phyloP scores from a whole-genome alignment of 805 yeast genomes.

The Saturnispora sekii region DNA sequence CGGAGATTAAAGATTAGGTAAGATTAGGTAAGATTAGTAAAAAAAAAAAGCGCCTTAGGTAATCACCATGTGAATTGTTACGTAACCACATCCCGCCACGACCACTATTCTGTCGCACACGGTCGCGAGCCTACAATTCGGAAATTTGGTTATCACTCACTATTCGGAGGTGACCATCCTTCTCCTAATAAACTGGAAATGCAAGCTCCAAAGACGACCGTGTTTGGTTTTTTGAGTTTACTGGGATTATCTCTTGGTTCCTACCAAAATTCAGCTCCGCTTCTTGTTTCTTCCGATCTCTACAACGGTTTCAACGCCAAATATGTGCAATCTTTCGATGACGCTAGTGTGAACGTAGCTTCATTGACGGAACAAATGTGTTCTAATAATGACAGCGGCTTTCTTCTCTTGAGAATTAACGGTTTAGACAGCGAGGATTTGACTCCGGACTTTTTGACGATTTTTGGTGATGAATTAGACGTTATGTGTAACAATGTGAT shows the following conservation, averaged over 20 bases:
- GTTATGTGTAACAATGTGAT: constrained; percentile 19
- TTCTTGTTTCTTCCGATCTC: constrained; percentile 17
- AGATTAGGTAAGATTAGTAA: too few relatives aligned
- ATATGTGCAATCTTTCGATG: constrained; percentile 14
- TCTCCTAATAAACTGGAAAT: constrained; percentile 21
- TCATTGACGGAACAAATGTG: constrained; percentile 16
- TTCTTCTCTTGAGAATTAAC: constrained; percentile 15
- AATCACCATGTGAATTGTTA: too few relatives aligned
- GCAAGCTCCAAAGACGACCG: constrained; percentile 30
- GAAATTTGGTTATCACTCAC: too few relatives aligned
- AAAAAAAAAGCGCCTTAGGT: too few relatives aligned
- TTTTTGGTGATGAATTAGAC: constrained; percentile 7
- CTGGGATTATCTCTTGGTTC: not conserved
- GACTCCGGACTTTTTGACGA: constrained; percentile 7
- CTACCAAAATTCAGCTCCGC: constrained; percentile 25
- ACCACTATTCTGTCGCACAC: too few relatives aligned
- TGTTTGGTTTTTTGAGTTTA: not conserved
- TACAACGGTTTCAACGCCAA: constrained; percentile 6
- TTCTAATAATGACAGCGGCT: constrained; percentile 5
- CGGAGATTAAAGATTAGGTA: too few relatives aligned
- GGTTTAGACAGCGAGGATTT: constrained; percentile 16
- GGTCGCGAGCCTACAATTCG: too few relatives aligned
- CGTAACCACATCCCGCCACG: too few relatives aligned
- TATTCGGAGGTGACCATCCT: too few relatives aligned
- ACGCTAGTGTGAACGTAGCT: constrained; percentile 5